Conservation (phyloP, 257 asterid species). For the Plantago major region DNA sequence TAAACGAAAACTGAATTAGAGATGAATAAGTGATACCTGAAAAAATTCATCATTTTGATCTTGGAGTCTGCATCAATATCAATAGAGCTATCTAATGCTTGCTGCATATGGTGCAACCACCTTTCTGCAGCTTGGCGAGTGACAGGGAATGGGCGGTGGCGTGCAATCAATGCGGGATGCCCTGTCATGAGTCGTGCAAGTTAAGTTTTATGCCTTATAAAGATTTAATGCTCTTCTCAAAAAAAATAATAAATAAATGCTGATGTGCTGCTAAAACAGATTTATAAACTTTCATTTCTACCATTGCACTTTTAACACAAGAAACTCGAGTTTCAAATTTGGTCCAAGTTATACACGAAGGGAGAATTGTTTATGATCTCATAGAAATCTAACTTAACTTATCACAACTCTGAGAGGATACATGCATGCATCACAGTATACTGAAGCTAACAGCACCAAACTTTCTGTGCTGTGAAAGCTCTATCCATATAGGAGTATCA, state of each 20-base stretch:
- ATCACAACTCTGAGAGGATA: too few relatives aligned
- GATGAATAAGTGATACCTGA: conserved; percentile 43
- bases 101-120: conserved; percentile 96
- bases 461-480: neutral
- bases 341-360: too few relatives aligned
- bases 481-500: neutral
- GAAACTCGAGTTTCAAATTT: too few relatives aligned
- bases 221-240: too few relatives aligned
- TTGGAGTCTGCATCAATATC: conserved; percentile 75
- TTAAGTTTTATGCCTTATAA: neutral
- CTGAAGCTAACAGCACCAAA: conserved; percentile 3
- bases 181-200: conserved; percentile 39
- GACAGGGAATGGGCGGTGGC: conserved; percentile 93
- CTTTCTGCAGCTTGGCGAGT: conserved; percentile 90
- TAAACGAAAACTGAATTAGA: neutral
- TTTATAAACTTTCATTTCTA: too few relatives aligned
- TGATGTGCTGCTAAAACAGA: neutral
- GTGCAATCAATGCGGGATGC: conserved; percentile 94
- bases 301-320: too few relatives aligned
- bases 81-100: conserved; percentile 53
- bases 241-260: too few relatives aligned
- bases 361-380: too few relatives aligned
- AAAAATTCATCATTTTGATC: conserved; percentile 75
- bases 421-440: neutral
- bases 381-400: too few relatives aligned